phyloP scores from a whole-genome alignment of 1,284 basidiomycete species.

The Spongiforma sp. region DNA sequence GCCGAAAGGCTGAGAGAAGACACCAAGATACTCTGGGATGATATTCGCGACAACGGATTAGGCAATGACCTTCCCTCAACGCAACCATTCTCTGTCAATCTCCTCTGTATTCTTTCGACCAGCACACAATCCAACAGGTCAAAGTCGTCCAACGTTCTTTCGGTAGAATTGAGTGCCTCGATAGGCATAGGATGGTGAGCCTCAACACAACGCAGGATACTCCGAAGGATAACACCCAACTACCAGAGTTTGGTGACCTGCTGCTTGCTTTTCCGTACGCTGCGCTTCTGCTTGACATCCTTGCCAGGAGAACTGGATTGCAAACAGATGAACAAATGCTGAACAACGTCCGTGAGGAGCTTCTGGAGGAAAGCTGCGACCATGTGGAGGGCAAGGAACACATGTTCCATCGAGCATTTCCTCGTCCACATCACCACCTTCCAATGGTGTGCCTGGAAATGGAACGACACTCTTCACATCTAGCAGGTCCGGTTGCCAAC shows the following conservation, averaged over 20 bases:
- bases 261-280: slow-evolving; percentile 41
- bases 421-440: slow-evolving; percentile 28
- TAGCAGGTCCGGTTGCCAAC: slow-evolving; percentile 32
- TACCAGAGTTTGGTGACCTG: slow-evolving; percentile 45
- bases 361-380: too few species aligned
- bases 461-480: slow-evolving; percentile 39
- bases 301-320: slow-evolving; percentile 13
- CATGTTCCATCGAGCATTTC: slow-evolving; percentile 38
- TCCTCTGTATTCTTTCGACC: slow-evolving; percentile 24
- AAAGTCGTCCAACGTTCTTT: slow-evolving; percentile 10
- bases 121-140: slow-evolving; percentile 27
- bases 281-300: slow-evolving; percentile 33
- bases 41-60: slow-evolving; percentile 28
- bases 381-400: slow-evolving; percentile 1
- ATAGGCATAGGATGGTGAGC: slow-evolving; percentile 10
- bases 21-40: slow-evolving; percentile 29
- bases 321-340: slow-evolving; percentile 30
- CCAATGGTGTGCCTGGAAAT: slow-evolving; percentile 27
- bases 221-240: slow-evolving; percentile 46
- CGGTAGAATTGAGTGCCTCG: slow-evolving; percentile 7
- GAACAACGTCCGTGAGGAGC: slow-evolving; percentile 38
- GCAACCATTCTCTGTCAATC: slow-evolving; percentile 29
- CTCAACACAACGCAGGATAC: slow-evolving; percentile 37
- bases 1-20: slow-evolving; percentile 24
- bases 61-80: slow-evolving; percentile 18